Base-by-base conservation (phyloP, 495 filamentous ascomycete species). In the Aspergillus sclerotioniger region DNA sequence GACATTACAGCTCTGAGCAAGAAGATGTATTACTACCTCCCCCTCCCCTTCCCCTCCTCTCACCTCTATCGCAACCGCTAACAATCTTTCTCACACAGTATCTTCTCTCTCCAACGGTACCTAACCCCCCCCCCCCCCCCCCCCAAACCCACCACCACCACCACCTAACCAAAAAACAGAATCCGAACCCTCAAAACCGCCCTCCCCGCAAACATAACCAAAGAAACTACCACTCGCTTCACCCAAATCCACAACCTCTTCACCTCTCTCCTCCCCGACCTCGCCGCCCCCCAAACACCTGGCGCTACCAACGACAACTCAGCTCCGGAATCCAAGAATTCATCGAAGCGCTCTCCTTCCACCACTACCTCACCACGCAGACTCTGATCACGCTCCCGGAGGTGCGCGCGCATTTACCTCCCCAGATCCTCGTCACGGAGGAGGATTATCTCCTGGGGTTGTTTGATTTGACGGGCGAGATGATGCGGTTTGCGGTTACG, bases 401-500 rank as follows among this genome's bases (percentile, higher is more conserved):
- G 56, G 84, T 90, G 0, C 65, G 33, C 6, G 67, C 65, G 0
- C 64, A 73, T 3, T 65, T 95, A 5, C 80, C 81, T 0, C 67
- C 65, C 0, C 76, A 76, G 8, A 76, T 96, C 41, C 64, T 90
- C n/a, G 62, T 81, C 19, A 90, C 90, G 5, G 80, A 84, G 25
- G 86, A 92, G 8, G 94, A 98, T 70, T 98, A 96, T 67, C 63
- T 96, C 25, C 87, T 95, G 58, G 94, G 95, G 6, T 74, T 98
- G 8, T 96, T 96, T 62, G 94, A 98, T 71, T 78, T 97, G 49
- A 88, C 89, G 0, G 94, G 94, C 9, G 94, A 98, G 72, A 80
- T 98, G 75, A 98, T 98, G 94, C 81, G 91, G 29, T 97, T 96
- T 71, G 91, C 90, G 0, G 93, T 96, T 32, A 90, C 90, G 15